Percentiles rank a stretch among this genome's conserved stretches.
Conservation (phyloP, 768 basidiomycete genomes). For the Kwoniella sp. region DNA sequence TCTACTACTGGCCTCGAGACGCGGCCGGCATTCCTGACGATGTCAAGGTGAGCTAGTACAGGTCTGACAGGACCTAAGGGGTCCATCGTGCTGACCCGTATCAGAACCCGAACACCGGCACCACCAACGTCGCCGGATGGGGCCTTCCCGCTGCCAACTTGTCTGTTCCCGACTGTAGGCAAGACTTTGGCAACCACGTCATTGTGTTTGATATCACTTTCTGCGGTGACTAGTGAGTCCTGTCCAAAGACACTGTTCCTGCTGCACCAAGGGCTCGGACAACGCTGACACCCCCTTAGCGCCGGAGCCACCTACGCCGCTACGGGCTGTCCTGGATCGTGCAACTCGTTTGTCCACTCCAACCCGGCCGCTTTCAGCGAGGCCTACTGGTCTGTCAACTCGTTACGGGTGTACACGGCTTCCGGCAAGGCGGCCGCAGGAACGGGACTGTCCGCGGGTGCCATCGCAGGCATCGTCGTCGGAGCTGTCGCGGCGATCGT, state of each 20-base stretch:
- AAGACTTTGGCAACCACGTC: slow-evolving; percentile 53
- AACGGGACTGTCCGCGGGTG: slow-evolving; percentile 20
- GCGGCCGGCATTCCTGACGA: slow-evolving; percentile 54
- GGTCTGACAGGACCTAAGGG: too few species aligned
- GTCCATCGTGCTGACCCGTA: slow-evolving; percentile 52
- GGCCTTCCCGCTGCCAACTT: slow-evolving; percentile 44
- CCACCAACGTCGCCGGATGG: slow-evolving; percentile 40
- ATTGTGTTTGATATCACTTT: slow-evolving; percentile 54
- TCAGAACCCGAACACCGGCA: slow-evolving; percentile 41
- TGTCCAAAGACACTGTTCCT: neutral
- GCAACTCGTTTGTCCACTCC: slow-evolving; percentile 59
- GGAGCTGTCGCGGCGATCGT: slow-evolving; percentile 23
- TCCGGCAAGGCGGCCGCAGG: slow-evolving; percentile 25
- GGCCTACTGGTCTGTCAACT: slow-evolving; percentile 69
- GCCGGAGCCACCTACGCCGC: slow-evolving; percentile 32
- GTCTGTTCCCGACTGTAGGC: slow-evolving; percentile 37
- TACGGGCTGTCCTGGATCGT: slow-evolving; percentile 37
- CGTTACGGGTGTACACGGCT: slow-evolving; percentile 57
- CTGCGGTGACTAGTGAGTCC: slow-evolving; percentile 44
- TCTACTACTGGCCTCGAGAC: slow-evolving; percentile 63
- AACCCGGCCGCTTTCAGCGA: slow-evolving; percentile 60
- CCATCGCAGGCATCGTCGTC: slow-evolving; percentile 39
- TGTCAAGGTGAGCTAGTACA: slow-evolving; percentile 54
- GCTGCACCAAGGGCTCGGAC: neutral
- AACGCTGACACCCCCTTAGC: slow-evolving; percentile 10